Base-by-base conservation (phyloP, 805 yeast genomes). In the Kregervanrija pseudodelftensis region DNA sequence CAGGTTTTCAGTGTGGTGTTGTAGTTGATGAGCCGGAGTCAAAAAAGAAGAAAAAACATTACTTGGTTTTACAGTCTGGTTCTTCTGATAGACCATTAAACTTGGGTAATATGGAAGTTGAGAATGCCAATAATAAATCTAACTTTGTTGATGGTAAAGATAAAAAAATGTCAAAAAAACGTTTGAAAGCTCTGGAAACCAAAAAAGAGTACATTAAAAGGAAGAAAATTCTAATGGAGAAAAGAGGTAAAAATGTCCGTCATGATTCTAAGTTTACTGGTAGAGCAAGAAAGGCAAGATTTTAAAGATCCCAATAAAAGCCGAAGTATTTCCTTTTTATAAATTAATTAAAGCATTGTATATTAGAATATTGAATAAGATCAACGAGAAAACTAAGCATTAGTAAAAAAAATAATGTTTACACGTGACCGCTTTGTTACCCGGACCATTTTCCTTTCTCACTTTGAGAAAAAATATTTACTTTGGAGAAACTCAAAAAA, bases 1-100 rank as follows among this genome's bases (percentile, higher is more conserved):
- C 97, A 0, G 99, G 99, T 1, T 93, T 93, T 63, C 91, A 88
- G 46, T 97, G 99, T 59, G 99, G 99, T 50, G 72, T 91, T 53
- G 89, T 93, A 17, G 76, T 91, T 34, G 99, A 93, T 64, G 91
- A 90, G 49, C 95, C 96, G 4, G 97, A 93, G 55, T 80, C 89
- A 33, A 90, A 87, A 61, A 86, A 85, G 64, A 87, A 91, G 61
- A 88, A 83, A 64, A 93, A 93, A 66, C 87, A 84, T 63, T 93
- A 93, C 61, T 67, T 93, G 47, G 96, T 93, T 14, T 69, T 93
- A 49, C 83, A 90, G 40, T 95, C 97, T 1, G 96, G 96, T 47
- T 74, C 74, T 44, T 70, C 84, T n/a, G 85, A 82, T 4, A 76
- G 82, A 52, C 80, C 76, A 30, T 73, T 90, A 52, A 90, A 91